phyloP scores from a whole-genome alignment of 257 asterid genomes.

The Ilex asprella region DNA sequence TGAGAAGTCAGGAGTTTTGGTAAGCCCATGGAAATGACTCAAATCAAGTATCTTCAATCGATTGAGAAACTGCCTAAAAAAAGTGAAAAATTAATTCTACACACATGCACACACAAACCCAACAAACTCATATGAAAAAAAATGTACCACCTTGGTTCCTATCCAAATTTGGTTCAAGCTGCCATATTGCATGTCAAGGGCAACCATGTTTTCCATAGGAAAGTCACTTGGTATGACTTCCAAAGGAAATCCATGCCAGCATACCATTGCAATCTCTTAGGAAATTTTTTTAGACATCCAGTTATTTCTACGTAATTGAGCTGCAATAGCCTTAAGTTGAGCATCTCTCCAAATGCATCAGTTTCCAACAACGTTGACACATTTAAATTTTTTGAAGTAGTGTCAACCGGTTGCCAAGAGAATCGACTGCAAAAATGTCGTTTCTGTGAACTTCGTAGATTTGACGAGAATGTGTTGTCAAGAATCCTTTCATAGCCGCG shows the following conservation, averaged over 20 bases:
- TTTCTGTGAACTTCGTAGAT: too few relatives aligned
- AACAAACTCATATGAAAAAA: not conserved
- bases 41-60: too few relatives aligned
- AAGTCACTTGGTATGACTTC: not conserved
- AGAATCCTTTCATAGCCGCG: not conserved
- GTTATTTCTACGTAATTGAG: not conserved
- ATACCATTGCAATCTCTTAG: not conserved
- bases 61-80: too few relatives aligned
- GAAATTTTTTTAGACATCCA: not conserved
- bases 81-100: not conserved
- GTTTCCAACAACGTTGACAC: too few relatives aligned
- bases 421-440: too few relatives aligned
- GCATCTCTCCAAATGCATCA: not conserved
- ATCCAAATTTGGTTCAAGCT: not conserved
- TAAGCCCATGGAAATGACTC: too few relatives aligned
- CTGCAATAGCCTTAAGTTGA: not conserved
- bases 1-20: too few relatives aligned
- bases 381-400: too few relatives aligned
- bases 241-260: not conserved
- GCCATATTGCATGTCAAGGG: not conserved
- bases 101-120: too few relatives aligned
- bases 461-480: too few relatives aligned
- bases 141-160: not conserved
- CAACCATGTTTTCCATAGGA: not conserved
- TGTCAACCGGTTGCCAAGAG: too few relatives aligned